Evolutionary conservation across 306 rosid genomes (phyloP), one percentile per base, ranked within the genome.

Genomic region (Castanea crenata): DNA sequence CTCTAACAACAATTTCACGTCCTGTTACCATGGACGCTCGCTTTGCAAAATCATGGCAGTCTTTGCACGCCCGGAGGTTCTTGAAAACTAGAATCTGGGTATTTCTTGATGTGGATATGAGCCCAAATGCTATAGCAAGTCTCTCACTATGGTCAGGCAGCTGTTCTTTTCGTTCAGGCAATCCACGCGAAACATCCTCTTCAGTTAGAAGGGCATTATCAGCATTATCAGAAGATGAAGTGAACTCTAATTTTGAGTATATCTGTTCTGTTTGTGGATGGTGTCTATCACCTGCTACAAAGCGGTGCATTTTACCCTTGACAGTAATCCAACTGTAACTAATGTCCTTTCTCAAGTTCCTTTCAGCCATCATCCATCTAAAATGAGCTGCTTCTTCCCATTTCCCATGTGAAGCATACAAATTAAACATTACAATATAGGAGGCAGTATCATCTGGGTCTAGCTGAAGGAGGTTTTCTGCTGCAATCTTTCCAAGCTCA

Each of bases 31-130:
- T 4, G 21, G 92, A 90, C 16, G 86, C 92, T 57, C 79, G 73
- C 67, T 90, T 90, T 19, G 91, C 92, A 76, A 88, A 90, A 51
- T 88, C 92, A 82, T 88, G 94, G 76, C 88, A 88, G 52, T 83
- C 94, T 78, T 74, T 83, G 80, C 91, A 90, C 23, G 92, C 85
- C 72, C 90, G 44, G 18, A 84, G 80, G 81, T 87, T 88, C 82
- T 90, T 90, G 72, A 81, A 88, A 74, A 88, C 76, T 78, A 75
- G 32, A 69, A 90, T 74, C 65, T 89, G 91, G 65, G 80, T 73
- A 41, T 83, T 82, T 20, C 74, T 78, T 56, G 83, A 21, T 13
- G 74, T 78, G 74, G 83, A 85, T 73, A 90, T 83, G 11, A 88
- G 85, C 64, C 88, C 92, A 83, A 78, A 88, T 56, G 90, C 90